Evolutionary conservation across 345 rosid genomes (phyloP), one percentile per base, ranked within the genome.

Genomic region (Anastatica hierochuntica): DNA sequence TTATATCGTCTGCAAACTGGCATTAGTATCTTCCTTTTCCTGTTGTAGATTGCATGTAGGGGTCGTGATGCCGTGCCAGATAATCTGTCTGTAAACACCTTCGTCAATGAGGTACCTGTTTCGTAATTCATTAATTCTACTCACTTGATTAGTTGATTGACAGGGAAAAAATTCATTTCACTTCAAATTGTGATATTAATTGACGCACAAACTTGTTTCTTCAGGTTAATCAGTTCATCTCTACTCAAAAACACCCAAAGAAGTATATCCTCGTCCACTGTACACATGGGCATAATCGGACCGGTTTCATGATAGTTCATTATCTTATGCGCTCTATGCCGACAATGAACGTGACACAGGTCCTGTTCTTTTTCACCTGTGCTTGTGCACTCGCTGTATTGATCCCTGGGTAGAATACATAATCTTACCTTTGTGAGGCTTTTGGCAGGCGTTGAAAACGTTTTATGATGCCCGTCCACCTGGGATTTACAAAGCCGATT

Each of bases 211-310:
- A 29, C 33, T 29, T 29, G 4, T 58, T 15, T 48, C 49, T 66
- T 16, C 77, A 92, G 98, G 98, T 81, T 48, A 67, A 68, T 49
- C 95, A 83, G 54, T 92, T 92, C 56, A 56, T 85, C 23, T 30
- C 34, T 49, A 84, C 79, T 56, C 95, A 83, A 69, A 92, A 83
- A 68, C 81, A 63, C 49, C 31, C 85, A n/a, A 94, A 85, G 77
- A 83, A 82, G 73, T 75, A 68, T 67, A 72, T 94, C 46, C 86
- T 94, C 26, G 99, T 94, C 60, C 99, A 94, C 67, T 94, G 99
- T 69, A 94, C 99, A 2, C 99, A 94, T 70, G 99, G 99, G 26
- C 95, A 85, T 68, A 88, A 94, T 49, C 95, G 99, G 24, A 94
- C 99, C 10, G 97, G 99, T 55, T 94, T 76, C 68, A 94, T 94